These are phyloP conservation scores for Anthracocystis panici-leucophaei DNA, from an alignment of 1,284 basidiomycete genomes.

Conservation along the genomic window DNA sequence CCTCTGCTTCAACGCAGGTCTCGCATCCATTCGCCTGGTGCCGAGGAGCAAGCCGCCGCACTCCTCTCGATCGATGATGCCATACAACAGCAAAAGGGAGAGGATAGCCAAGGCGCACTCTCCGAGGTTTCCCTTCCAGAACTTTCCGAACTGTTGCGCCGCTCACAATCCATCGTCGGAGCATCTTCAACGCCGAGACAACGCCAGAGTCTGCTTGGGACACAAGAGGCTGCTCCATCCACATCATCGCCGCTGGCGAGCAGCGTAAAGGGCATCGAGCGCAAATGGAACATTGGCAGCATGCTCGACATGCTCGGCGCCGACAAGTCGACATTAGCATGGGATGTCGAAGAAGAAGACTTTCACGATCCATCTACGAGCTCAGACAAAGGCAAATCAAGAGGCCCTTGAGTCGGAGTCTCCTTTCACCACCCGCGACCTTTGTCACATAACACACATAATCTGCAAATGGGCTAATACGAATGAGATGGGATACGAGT, in stretches of 20 bases:
- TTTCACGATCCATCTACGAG: conserved; percentile 17
- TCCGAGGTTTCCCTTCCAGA: conserved; percentile 40
- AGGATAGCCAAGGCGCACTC: conserved; percentile 31
- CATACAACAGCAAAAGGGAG: not conserved
- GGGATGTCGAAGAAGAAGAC: conserved; percentile 48
- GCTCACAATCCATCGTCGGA: conserved; percentile 19
- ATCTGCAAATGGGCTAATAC: not conserved
- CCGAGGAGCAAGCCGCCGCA: conserved; percentile 35
- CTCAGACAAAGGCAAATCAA: not conserved
- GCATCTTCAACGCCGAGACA: conserved; percentile 5
- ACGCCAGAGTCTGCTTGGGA: not conserved
- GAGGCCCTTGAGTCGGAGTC: not conserved
- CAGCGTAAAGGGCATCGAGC: conserved; percentile 27
- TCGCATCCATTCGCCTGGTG: conserved; percentile 24
- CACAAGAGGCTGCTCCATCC: not conserved
- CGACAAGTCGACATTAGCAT: conserved; percentile 39
- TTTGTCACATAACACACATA: not conserved
- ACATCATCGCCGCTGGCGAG: not conserved
- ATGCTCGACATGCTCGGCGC: conserved; percentile 56
- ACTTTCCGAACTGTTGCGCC: conserved; percentile 31
- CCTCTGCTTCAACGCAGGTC: conserved; percentile 13
- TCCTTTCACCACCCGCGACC: not conserved
- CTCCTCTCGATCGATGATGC: conserved; percentile 19
- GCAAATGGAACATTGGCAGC: conserved; percentile 51
- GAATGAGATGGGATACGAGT: not conserved